phyloP scores from a whole-genome alignment of 176 grass and related monocot genomes.

The Hordeum marinum region DNA sequence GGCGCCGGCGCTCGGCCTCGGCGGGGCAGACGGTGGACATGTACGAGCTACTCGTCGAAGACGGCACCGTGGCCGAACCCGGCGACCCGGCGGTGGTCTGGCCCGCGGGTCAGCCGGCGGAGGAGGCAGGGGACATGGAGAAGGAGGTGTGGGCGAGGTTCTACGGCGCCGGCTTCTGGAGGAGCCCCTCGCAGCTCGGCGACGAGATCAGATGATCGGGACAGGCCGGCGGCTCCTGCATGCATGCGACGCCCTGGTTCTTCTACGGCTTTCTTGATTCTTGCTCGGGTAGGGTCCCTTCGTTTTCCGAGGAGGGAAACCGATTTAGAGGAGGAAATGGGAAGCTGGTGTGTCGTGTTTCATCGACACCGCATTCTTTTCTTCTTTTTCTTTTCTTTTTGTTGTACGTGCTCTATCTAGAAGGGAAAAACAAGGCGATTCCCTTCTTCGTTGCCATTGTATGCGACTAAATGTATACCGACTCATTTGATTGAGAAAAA shows the following conservation, averaged over 20 bases:
- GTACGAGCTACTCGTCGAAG: conserved; percentile 42
- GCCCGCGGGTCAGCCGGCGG: neutral
- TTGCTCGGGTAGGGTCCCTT: conserved; percentile 12
- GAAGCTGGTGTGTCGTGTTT: neutral
- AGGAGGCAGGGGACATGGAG: conserved; percentile 44
- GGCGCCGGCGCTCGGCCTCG: conserved; percentile 12
- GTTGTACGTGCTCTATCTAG: neutral
- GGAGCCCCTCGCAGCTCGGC: conserved; percentile 70
- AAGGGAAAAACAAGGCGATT: conserved; percentile 19
- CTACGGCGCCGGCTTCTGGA: conserved; percentile 87
- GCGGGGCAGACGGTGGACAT: conserved; percentile 40
- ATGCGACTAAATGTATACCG: conserved; percentile 15
- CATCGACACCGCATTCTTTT: conserved; percentile 10
- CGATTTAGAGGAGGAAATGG: neutral
- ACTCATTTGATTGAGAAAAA: neutral
- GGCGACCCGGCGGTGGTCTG: neutral
- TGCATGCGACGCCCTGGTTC: neutral
- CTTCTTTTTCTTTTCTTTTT: neutral
- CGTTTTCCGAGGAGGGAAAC: conserved; percentile 13
- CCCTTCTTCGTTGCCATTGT: conserved; percentile 23
- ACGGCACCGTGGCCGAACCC: neutral
- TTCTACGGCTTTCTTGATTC: neutral
- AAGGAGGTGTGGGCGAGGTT: conserved; percentile 74
- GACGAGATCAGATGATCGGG: conserved; percentile 34
- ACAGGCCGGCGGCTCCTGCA: neutral